Evolutionary conservation across 2,329 filamentous ascomycete genomes (phyloP), one percentile per base, ranked within the genome.

Genomic region (Karstenula rhodostoma): DNA sequence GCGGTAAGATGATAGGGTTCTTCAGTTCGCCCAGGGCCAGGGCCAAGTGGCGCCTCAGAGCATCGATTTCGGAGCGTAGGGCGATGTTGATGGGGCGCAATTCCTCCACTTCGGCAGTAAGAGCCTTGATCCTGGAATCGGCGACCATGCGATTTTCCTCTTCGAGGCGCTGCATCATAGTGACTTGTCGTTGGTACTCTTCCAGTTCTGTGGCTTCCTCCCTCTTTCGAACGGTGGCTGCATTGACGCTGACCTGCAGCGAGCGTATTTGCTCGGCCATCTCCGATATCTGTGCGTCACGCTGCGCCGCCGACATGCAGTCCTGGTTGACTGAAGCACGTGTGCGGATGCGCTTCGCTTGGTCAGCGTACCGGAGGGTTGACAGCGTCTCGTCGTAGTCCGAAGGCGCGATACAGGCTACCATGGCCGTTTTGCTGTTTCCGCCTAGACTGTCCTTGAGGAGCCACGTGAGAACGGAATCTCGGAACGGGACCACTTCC

Each of bases 381-480:
- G 93, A 97, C 1, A 99, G 86, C 0, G 95, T 99, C 77, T 99
- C 95, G 59, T 99, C 95, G 75, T 99, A 98, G 80, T 99, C 95
- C 0, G 92, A 90, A 0, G 95, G 95, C 5, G 93, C 90, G 69
- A 99, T 97, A 77, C 95, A 98, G 9, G 95, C 95, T 71, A 99
- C 97, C 95, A 99, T 99, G 63, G 95, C 95, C 10, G 95, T 99
- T 80, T 98, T 99, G 73, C 90, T 94, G 84, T 99, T 99, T 57
- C 95, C 95, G 13, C 95, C 95, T 0, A 99, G 84, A 1, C 92
- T 96, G 78, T 99, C 95, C 77, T 98, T 98, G 65, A 99, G 85
- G 4, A 99, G 85, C 94, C 94, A 90, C 12, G 88, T 90, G 33
- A 90, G 79, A 46, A 90, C 88, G 0, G 93, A 97, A 79, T 99